Base-by-base conservation (phyloP, 768 basidiomycete genomes). In the Boletus rubescentipes region DNA sequence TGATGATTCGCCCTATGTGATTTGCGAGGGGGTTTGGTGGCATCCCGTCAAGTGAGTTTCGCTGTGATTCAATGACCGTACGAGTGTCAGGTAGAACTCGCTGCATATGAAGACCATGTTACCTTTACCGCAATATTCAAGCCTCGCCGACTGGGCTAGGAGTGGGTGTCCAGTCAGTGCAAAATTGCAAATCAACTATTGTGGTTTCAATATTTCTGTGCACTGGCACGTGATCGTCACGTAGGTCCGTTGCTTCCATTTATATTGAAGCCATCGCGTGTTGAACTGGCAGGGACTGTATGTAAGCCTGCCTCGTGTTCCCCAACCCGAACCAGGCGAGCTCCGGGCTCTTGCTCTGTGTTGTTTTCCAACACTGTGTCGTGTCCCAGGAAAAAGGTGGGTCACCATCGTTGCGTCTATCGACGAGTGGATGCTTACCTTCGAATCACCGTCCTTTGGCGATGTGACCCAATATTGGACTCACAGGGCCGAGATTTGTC, bases 271-370 rank as follows among this genome's bases (percentile, higher is more conserved):
- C 21, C 46, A 44, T 49, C 61, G 51, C 59, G 55, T 61, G 55
- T 53, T 49, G 42, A 30, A 31, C 46, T 29, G 38, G 43, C 56
- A 45, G 32, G 41, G 32, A 16, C 36, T 42, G 55, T 65, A 62
- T 66, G 63, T 66, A 66, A 67, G 66, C 63, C 39, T 46, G 60
- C 68, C 67, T 66, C 68, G 67, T 70, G 68, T 60, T 35, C 42
- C 51, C 55, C 57, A 58, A 63, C 50, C 53, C 45, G 60, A 68
- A 66, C 61, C 48, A 61, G 46, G 61, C 58, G 50, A 59, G 47
- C 51, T 68, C 57, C 61, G 59, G 42, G 57, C 51, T 57, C 57
- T 56, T 55, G 53, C 57, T 54, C 53, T 65, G 60, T 18, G 57
- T 58, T 54, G 57, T 60, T 26, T 26, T 54, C 34, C 66, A 65